Base-by-base conservation (phyloP, 2,329 filamentous ascomycete species). In the Fusarium floridanum region DNA sequence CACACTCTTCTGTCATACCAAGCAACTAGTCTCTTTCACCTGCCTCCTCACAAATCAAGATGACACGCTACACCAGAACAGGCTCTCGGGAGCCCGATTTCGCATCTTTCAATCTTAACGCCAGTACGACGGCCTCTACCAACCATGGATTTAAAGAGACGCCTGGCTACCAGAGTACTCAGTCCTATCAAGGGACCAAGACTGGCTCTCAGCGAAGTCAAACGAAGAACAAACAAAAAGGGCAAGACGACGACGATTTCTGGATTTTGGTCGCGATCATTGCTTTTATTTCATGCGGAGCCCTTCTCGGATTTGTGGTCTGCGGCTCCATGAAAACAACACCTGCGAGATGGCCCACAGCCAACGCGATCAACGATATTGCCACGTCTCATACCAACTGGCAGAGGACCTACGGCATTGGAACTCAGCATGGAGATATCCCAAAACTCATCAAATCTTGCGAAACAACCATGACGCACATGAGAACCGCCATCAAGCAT, bases 401-500 rank as follows among this genome's bases (percentile, higher is more conserved):
- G 27, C 17, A 12, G 5, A n/a, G 7, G 10, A 17, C 5, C 3
- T 7, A 29, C 16, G 17, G 6, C n/a, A 20, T 6, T 43, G 10
- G n/a, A 1, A 8, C 11, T 8, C 2, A 43, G 48, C 11, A 32
- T 12, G 2, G 2, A 1, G 6, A 20, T 7, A n/a, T 14, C 3
- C 17, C 48, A 8, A 29, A 53, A 12, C 10, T 6, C 10, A n/a
- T 53, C 27, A 53, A 53, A 32, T 1, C 16, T 29, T 53, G 9
- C 17, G 48, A 53, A 11, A 53, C 48, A 20, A 8, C 48, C 48
- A n/a, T 53, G 6, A 29, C 48, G 10, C 48, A 53, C 16, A 12
- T 53, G 9, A 20, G 24, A 1, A 17, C 17, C 10, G 1, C 4
- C 48, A 53, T 53, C 17, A 53, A 32, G 11, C 6, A 29, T 11